A percentile compares a stretch with the other conserved stretches of the same genome.
phyloP scores from a whole-genome alignment of 768 basidiomycete species.

The Boletus rufocinnamomeus region DNA sequence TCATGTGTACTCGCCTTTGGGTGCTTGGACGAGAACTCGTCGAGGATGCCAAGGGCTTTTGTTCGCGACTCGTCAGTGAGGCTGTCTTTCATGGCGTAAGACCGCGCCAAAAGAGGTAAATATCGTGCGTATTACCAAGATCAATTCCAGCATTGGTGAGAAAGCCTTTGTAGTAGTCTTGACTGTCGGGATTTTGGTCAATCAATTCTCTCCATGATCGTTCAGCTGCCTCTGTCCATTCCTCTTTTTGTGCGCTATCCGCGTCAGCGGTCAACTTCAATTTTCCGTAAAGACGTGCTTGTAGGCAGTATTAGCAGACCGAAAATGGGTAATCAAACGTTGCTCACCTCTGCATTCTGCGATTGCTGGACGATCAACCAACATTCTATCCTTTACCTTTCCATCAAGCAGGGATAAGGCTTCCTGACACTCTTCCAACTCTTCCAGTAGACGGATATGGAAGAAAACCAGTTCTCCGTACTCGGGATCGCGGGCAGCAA shows the following conservation, averaged over 20 bases:
- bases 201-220: constrained; percentile 80
- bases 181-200: constrained; percentile 81
- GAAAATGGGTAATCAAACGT: neutral
- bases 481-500: constrained; percentile 78
- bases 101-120: constrained; percentile 1
- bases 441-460: constrained; percentile 72
- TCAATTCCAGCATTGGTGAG: constrained; percentile 65
- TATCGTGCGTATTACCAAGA: constrained; percentile 49
- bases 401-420: constrained; percentile 65
- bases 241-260: constrained; percentile 22
- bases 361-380: constrained; percentile 71
- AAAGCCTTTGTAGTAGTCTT: constrained; percentile 78
- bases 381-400: constrained; percentile 60
- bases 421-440: constrained; percentile 60
- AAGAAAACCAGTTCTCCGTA: constrained; percentile 83
- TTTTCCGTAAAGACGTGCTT: constrained; percentile 80
- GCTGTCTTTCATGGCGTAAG: constrained; percentile 35
- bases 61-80: constrained; percentile 51
- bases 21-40: constrained; percentile 58
- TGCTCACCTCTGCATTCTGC: constrained; percentile 65
- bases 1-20: constrained; percentile 71
- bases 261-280: constrained; percentile 30
- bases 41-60: constrained; percentile 58
- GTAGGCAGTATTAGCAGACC: constrained; percentile 11
- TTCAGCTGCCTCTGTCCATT: constrained; percentile 66